These are phyloP conservation scores for Hygrocybe coccinea DNA, from an alignment of 768 basidiomycete genomes.

Conservation along the genomic window DNA sequence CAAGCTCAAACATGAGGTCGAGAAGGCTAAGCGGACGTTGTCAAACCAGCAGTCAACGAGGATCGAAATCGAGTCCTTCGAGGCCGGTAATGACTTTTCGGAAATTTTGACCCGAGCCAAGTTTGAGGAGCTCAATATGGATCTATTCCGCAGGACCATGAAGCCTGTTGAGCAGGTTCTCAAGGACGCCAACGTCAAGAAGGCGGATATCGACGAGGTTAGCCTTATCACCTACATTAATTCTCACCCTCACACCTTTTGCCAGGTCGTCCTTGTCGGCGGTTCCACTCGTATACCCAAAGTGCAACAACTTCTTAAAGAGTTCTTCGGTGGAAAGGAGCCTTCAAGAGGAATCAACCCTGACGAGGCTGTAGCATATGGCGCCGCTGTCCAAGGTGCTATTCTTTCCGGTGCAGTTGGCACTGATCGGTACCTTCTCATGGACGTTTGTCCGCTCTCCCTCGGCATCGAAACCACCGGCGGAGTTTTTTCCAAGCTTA, in stretches of 20 bases:
- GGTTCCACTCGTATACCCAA: constrained; percentile 99
- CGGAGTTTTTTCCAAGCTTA: constrained; percentile 96
- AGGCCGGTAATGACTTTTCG: constrained; percentile 93
- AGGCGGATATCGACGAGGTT: constrained; percentile 92
- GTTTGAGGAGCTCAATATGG: constrained; percentile 98
- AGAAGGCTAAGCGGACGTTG: constrained; percentile 92
- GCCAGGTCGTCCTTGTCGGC: constrained; percentile 81
- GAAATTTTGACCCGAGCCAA: constrained; percentile 97
- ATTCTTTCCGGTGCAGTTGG: constrained; percentile 94
- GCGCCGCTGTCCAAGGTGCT: constrained; percentile 97
- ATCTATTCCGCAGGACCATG: constrained; percentile 99
- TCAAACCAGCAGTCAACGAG: constrained; percentile 85
- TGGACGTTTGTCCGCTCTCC: constrained; percentile 94
- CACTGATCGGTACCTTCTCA: constrained; percentile 85
- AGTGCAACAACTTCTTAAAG: constrained; percentile 96
- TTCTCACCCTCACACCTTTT: background rate
- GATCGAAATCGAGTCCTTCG: constrained; percentile 94
- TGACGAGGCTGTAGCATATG: constrained; percentile 98
- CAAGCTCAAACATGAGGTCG: constrained; percentile 89
- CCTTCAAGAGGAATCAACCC: constrained; percentile 99
- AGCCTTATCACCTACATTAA: constrained; percentile 21
- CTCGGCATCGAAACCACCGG: constrained; percentile 99
- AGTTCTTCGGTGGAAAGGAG: constrained; percentile 95
- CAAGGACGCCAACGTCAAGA: constrained; percentile 97
- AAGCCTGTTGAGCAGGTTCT: constrained; percentile 98